Base-by-base conservation (phyloP, 2,329 filamentous ascomycete genomes). In the Paecilomyces fulvus region DNA sequence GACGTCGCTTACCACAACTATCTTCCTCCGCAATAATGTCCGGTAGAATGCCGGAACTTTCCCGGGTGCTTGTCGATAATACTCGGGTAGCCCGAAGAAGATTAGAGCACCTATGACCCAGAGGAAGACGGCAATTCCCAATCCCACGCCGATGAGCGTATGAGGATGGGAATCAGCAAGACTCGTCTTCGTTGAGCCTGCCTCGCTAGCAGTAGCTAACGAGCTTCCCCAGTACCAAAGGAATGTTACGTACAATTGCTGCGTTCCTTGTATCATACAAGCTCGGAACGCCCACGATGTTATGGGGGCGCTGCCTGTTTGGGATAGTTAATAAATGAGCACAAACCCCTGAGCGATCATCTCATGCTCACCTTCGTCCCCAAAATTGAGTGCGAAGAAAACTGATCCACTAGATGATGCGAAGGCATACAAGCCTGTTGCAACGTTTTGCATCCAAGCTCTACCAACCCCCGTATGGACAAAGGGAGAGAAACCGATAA, bases 371-470 rank as follows among this genome's bases (percentile, higher is more conserved):
- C 80, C 80, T 73, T 83, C 80, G 58, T 79, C 78, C 57, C 82
- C 82, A 63, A 84, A 85, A 69, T 85, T 85, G 55, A 84, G 75
- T 5, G 82, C 78, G 65, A 85, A 85, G 72, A 80, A 83, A 56
- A 85, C 73, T 2, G 79, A 79, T 11, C 83, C 83, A 30, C 78
- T 79, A 12, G 80, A 76, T 9, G 83, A 83, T 5, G 81, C 83
- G 8, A 79, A 71, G 0, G 82, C 78, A 64, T 86, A 86, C 48
- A 83, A 65, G 3, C 73, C 82, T 0, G 82, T 83, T 6, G 80
- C 83, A 10, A 80, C 72, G 57, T 83, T 79, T 60, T 83, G 80
- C 25, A 83, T 65, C 73, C 76, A 80, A 25, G 73, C 75, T 54
- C 76, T 70, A 6, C 67, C 64, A 46, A 54, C 52, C 1, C 62